Percentiles rank a stretch among this genome's conserved stretches.
Conservation (phyloP, 495 filamentous ascomycete genomes). For the Trichoderma orchidacearum region DNA sequence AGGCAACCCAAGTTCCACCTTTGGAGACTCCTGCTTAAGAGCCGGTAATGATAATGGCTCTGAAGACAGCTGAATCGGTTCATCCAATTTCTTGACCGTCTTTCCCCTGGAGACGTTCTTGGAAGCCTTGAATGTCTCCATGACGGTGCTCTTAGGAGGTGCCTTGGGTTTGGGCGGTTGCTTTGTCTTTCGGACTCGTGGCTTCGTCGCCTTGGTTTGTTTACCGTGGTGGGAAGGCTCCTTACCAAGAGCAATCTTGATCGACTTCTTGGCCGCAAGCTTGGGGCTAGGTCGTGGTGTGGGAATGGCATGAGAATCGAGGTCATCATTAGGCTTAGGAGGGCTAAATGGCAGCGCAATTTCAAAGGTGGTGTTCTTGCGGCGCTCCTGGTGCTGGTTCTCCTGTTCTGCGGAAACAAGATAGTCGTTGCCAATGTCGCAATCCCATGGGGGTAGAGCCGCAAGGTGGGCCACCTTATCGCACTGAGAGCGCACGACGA, state of each 20-base stretch:
- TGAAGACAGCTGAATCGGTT: background rate
- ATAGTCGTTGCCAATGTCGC: slow-evolving; percentile 25
- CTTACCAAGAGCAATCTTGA: slow-evolving; percentile 7
- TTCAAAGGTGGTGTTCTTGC: slow-evolving; percentile 22
- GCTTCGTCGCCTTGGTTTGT: slow-evolving; percentile 17
- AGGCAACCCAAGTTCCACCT: slow-evolving; percentile 6
- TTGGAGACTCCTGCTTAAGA: slow-evolving; percentile 3
- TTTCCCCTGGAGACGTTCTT: slow-evolving; percentile 13
- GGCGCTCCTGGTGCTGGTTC: slow-evolving; percentile 11
- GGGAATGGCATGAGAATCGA: slow-evolving; percentile 36
- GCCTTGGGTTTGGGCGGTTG: slow-evolving; percentile 10
- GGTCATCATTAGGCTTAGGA: slow-evolving; percentile 6
- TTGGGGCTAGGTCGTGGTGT: slow-evolving; percentile 48
- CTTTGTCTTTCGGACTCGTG: slow-evolving; percentile 24
- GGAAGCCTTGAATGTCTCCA: slow-evolving; percentile 26
- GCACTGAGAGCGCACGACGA: slow-evolving; percentile 75
- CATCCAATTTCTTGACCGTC: background rate
- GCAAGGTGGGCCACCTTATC: slow-evolving; percentile 74
- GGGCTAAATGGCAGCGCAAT: slow-evolving; percentile 15
- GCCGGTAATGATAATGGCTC: background rate
- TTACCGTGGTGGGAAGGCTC: slow-evolving; percentile 12
- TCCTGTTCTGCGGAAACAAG: slow-evolving; percentile 26
- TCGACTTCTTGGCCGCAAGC: slow-evolving; percentile 33
- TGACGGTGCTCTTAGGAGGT: slow-evolving; percentile 20
- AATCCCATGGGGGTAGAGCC: slow-evolving; percentile 65